These are phyloP conservation scores for Yamadazyma aaseri DNA, from an alignment of 1,139 yeast genomes.

Conservation along the genomic window DNA sequence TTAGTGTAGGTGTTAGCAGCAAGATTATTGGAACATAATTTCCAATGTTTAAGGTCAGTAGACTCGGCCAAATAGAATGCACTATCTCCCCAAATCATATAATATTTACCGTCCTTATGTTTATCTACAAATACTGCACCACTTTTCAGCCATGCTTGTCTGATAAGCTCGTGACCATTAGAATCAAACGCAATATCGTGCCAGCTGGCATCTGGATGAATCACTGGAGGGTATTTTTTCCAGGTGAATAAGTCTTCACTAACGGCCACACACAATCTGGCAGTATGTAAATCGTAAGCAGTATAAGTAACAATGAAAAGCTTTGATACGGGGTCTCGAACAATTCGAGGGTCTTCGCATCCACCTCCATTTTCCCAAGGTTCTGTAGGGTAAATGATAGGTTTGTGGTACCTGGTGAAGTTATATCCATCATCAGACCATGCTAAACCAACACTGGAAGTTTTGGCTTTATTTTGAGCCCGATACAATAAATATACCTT, in stretches of 20 bases:
- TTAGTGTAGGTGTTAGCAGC: conserved; percentile 27
- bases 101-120: conserved; percentile 35
- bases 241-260: conserved; percentile 40
- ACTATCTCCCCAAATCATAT: conserved; percentile 49
- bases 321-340: conserved; percentile 36
- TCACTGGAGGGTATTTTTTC: conserved; percentile 40
- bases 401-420: conserved; percentile 32
- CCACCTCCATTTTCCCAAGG: conserved; percentile 45
- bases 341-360: conserved; percentile 45
- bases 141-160: conserved; percentile 44
- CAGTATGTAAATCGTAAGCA: conserved; percentile 35
- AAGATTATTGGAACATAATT: conserved; percentile 21
- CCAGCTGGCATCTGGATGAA: conserved; percentile 29
- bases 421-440: conserved; percentile 42
- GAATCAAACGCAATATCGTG: conserved; percentile 30
- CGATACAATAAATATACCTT: conserved; percentile 39
- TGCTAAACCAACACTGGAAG: conserved; percentile 40
- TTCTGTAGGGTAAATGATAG: conserved; percentile 38
- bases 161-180: conserved; percentile 23
- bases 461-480: conserved; percentile 38
- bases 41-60: conserved; percentile 37
- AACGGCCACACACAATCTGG: conserved; percentile 44
- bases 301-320: conserved; percentile 43
- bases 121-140: conserved; percentile 43
- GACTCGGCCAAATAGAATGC: conserved; percentile 40